Evolutionary conservation across 2,329 filamentous ascomycete species (phyloP), one percentile per base, ranked within the genome.

Genomic region (Neofusicoccum parvum): DNA sequence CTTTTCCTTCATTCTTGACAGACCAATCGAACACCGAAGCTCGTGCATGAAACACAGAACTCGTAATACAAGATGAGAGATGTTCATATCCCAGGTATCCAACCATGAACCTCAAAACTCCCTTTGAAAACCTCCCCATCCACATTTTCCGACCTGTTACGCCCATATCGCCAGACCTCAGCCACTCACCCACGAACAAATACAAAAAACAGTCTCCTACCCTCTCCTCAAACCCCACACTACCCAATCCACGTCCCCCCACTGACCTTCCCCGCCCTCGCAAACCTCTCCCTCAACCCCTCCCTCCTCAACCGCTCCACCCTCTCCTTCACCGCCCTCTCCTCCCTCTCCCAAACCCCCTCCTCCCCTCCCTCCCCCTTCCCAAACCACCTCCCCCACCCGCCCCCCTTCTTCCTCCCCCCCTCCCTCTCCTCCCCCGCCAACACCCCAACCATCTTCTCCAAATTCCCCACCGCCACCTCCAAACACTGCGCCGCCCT

Each of bases 391-490:
- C n/a, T n/a, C 43, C 27, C 12, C 43, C 46, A 7, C 56, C 11
- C 15, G n/a, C 43, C 7, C 32, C 14, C 41, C 34, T 60, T 53
- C 15, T 41, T 66, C 65, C 45, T 17, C 37, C 10, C 43, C 34
- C 20, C 72, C 58, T 74, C 73, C 10, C 71, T 82, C 60, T 78
- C 80, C 32, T 86, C 73, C 23, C 75, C 74, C n/a, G 82, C 86
- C 53, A 96, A 82, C 65, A 84, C 83, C 11, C 82, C 81, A 20
- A 95, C 88, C 90, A 98, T 98, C 34, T 83, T 85, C 53, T 86
- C 85, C 94, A 94, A 97, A 74, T 97, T 96, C 5, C 86, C 84
- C 1, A 97, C 82, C 0, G 92, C 92, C 2, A 90, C 87, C 66
- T 86, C 82, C 5, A 97, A 84, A 73, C 94, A 97, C 70, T 94